These are phyloP conservation scores for Xylariaceae sp. DNA, from an alignment of 2,329 filamentous ascomycete genomes.

Conservation along the genomic window DNA sequence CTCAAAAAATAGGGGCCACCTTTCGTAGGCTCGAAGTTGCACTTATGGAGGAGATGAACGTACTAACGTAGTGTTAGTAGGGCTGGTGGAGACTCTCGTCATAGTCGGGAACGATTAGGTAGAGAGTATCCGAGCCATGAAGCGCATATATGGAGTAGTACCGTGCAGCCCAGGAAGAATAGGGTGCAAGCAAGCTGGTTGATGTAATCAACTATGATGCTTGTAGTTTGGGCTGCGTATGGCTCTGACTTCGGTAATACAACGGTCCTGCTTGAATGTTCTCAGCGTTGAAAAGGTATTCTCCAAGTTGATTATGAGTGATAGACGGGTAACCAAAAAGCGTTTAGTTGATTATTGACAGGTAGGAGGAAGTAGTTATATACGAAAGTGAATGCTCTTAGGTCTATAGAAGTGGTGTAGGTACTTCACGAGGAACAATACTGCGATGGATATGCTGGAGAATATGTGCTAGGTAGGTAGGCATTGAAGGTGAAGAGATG, in stretches of 20 bases:
- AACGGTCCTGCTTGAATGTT: conserved; percentile 33
- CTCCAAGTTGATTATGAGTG: conserved; percentile 31
- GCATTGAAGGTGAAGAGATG: neutral
- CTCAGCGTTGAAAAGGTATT: conserved; percentile 33
- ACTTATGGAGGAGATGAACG: conserved; percentile 56
- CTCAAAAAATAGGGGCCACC: conserved; percentile 55
- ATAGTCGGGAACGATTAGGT: neutral
- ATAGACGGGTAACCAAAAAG: neutral
- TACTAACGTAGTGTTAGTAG: conserved; percentile 41
- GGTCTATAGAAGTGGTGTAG: neutral
- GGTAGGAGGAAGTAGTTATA: neutral
- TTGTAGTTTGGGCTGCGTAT: conserved; percentile 56
- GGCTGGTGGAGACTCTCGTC: neutral
- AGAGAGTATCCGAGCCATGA: neutral
- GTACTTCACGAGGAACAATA: conserved; percentile 1
- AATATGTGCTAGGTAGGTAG: neutral
- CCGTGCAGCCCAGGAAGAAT: neutral
- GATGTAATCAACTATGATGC: conserved; percentile 31
- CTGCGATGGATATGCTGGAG: neutral
- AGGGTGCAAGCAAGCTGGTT: neutral
- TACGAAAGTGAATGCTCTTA: neutral
- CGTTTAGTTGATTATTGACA: neutral
- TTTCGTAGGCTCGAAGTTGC: conserved; percentile 56
- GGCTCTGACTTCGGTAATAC: conserved; percentile 44
- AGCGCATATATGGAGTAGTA: neutral